Base-by-base conservation (phyloP, 352 stramenopile genomes). In the Phytophthora constricta region DNA sequence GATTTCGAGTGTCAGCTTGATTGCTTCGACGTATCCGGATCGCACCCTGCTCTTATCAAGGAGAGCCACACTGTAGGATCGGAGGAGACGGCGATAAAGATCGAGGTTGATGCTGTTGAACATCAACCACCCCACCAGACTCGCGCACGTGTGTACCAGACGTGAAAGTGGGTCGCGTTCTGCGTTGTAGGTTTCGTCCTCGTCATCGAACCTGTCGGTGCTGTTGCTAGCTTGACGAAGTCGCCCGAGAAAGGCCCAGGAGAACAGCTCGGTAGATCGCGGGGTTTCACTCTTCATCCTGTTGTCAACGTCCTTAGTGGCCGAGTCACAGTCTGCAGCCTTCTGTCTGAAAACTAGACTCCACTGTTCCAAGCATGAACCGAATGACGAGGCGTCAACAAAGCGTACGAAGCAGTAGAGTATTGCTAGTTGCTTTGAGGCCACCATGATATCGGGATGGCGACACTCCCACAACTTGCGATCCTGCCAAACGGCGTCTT, bases 381-480 rank as follows among this genome's bases (percentile, higher is more conserved):
- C 49, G 50, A 80, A 78, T 19, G 66, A 59, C 14, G 50, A 62
- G 20, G 77, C 77, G 11, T 79, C 65, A 20, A 76, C 56, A 55
- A 61, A 43, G 16, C 53, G 41, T 3, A 90, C 54, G 33, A 90
- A 88, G 34, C 71, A 59, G 41, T 72, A 76, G 16, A 90, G 56
- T n/a, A 90, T 73, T 9, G 69, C 71, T 31, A 90, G 57, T 16
- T 84, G 75, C 63, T 90, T 90, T 39, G 77, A 79, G 46, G 74
- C 72, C 51, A 65, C 68, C 53, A 87, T 72, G 5, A 70, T 65
- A 42, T 68, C 63, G 5, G 34, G 53, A 43, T 90, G 70, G 3
- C 48, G 48, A 26, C 65, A 73, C 55, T 80, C 77, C 82, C 79
- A 88, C 37, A 85, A 46, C 39, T 67, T 79, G 19, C 78, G 62